phyloP scores from a whole-genome alignment of 129 eudicot genomes.

The Lonicera japonica region DNA sequence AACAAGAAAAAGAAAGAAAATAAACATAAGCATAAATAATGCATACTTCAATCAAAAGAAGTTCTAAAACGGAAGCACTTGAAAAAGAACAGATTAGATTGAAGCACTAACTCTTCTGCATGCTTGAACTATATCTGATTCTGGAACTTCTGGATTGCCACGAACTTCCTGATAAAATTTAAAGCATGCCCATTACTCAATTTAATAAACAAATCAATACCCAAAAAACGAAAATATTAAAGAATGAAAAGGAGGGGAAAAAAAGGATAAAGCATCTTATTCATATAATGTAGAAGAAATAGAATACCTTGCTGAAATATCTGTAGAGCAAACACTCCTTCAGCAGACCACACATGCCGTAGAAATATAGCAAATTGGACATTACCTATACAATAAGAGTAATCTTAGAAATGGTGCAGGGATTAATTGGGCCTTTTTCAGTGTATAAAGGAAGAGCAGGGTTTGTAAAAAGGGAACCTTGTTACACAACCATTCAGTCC shows the following conservation, averaged over 20 bases:
- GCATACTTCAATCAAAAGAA: not conserved
- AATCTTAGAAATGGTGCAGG: not conserved
- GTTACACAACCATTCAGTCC: constrained; percentile 95
- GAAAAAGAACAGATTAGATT: not conserved
- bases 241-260: not conserved
- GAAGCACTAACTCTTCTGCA: constrained; percentile 79
- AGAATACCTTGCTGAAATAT: constrained; percentile 86
- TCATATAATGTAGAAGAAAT: constrained; percentile 2
- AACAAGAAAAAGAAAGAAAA: not conserved
- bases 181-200: constrained; percentile 7
- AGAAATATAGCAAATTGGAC: constrained; percentile 81
- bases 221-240: not conserved
- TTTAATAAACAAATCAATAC: not conserved
- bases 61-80: not conserved
- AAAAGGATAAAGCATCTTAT: not conserved
- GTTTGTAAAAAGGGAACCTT: constrained; percentile 44
- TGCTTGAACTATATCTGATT: constrained; percentile 89
- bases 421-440: no score
- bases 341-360: constrained; percentile 76
- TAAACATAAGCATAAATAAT: not conserved
- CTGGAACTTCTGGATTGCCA: constrained; percentile 77
- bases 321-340: constrained; percentile 84
- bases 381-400: constrained; percentile 48
- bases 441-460: not conserved
- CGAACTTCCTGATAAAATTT: constrained; percentile 72